Percentiles rank a stretch among this genome's conserved stretches.
These are phyloP conservation scores for Thelonectria olida DNA, from an alignment of 2,329 filamentous ascomycete species.

Conservation along the genomic window DNA sequence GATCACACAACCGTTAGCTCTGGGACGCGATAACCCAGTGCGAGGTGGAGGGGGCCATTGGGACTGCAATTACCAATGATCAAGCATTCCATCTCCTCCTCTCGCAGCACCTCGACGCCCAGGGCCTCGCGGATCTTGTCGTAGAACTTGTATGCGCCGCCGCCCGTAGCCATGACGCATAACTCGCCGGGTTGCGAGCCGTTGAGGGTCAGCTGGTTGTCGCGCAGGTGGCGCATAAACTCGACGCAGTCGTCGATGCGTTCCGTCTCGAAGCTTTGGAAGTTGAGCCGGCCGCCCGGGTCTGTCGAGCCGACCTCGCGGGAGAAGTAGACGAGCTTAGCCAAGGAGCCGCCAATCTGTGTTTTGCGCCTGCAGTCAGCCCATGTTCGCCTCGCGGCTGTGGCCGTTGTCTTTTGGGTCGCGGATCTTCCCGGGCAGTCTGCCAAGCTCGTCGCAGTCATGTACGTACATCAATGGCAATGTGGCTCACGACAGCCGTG, in stretches of 20 bases:
- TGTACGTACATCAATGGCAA: slow-evolving; percentile 93
- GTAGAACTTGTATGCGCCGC: slow-evolving; percentile 96
- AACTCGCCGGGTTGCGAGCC: slow-evolving; percentile 76
- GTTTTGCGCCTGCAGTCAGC: slow-evolving; percentile 26
- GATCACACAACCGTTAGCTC: slow-evolving; percentile 19
- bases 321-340: slow-evolving; percentile 97
- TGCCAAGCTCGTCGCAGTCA: not conserved
- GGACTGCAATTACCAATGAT: slow-evolving; percentile 87
- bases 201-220: slow-evolving; percentile 81
- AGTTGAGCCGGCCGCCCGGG: slow-evolving; percentile 90
- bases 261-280: slow-evolving; percentile 96
- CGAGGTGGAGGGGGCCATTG: not conserved
- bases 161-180: slow-evolving; percentile 94
- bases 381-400: slow-evolving; percentile 8
- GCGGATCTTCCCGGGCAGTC: too few species aligned
- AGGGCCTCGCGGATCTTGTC: slow-evolving; percentile 86
- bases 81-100: slow-evolving; percentile 98
- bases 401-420: not conserved
- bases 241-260: slow-evolving; percentile 92
- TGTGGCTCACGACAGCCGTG: slow-evolving; percentile 93
- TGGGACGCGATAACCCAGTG: not conserved
- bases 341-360: slow-evolving; percentile 93
- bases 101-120: slow-evolving; percentile 86
- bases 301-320: slow-evolving; percentile 82
- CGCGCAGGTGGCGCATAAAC: slow-evolving; percentile 87